Conservation (phyloP, 495 filamentous ascomycete genomes). For the Baudoinia panamericana region DNA sequence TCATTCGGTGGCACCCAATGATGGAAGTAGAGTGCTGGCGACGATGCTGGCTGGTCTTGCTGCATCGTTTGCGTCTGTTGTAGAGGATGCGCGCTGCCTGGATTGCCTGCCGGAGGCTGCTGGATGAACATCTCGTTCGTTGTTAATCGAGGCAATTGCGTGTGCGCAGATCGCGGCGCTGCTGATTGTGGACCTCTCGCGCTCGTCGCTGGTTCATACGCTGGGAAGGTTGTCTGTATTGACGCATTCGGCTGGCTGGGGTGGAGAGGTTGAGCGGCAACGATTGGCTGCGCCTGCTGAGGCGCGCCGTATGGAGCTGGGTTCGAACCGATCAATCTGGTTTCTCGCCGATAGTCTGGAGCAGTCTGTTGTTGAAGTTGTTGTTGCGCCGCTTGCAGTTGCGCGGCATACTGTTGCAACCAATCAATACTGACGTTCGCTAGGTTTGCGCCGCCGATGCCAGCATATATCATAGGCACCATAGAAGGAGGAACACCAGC, state of each 20-base stretch:
- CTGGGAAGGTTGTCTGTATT: conserved; percentile 16
- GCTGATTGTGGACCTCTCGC: conserved; percentile 22
- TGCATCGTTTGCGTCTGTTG: conserved; percentile 37
- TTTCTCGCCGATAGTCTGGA: conserved; percentile 35
- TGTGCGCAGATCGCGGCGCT: conserved; percentile 27
- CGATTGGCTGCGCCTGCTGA: conserved; percentile 19
- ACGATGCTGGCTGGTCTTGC: conserved; percentile 43
- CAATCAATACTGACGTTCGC: conserved; percentile 52
- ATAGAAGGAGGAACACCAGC: conserved; percentile 75
- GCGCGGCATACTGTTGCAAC: conserved; percentile 53
- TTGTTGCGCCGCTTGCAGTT: conserved; percentile 32
- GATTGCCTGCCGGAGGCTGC: conserved; percentile 32
- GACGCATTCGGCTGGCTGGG: background rate
- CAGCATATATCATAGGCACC: conserved; percentile 81
- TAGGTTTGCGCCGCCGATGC: conserved; percentile 56
- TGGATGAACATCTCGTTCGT: conserved; percentile 47
- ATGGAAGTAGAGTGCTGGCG: conserved; percentile 73
- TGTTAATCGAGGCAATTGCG: conserved; percentile 40
- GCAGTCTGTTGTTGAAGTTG: conserved; percentile 36
- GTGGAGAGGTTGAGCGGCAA: conserved; percentile 14
- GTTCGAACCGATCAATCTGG: conserved; percentile 26
- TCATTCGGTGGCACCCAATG: conserved; percentile 70
- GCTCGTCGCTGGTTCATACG: conserved; percentile 9
- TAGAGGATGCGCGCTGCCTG: conserved; percentile 31
- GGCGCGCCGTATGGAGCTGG: conserved; percentile 22